Evolutionary conservation across 345 rosid genomes (phyloP), one percentile per base, ranked within the genome.

Genomic region (Citropsis articulata): DNA sequence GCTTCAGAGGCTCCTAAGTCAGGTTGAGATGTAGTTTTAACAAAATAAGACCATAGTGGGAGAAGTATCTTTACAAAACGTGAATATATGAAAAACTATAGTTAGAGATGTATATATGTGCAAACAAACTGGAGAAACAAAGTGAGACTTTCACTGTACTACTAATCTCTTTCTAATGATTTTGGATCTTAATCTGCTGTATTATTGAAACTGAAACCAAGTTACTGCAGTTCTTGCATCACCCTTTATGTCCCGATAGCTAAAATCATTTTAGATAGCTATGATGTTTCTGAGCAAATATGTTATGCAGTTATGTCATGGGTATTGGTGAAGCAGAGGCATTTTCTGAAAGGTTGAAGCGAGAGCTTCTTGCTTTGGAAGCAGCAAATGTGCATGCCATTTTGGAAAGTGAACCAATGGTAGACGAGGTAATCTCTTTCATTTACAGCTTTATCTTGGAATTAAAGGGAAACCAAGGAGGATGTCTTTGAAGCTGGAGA

Each of bases 331-430:
- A 96, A 86, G 99, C 98, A 69, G 98, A 92, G 88, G 99, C 94
- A 70, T 96, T 94, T 86, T 96, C 99, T 77, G 99, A 96, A 87
- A 91, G 98, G 84, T 86, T 96, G 85, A 96, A 90, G 91, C 89
- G 99, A 75, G 98, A 96, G 87, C 96, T 95, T 86, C 98, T 85
- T 77, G 99, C 99, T 31, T 86, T 96, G 77, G 99, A 96, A 89
- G 99, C 99, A 21, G 99, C 99, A 78, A 96, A 96, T 76, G 98
- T 96, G 79, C 99, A 96, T 89, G 99, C 98, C 82, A 92, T 92
- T 83, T 83, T 96, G 90, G 99, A 96, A 89, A 96, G 90, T 84
- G 98, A 91, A 87, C 98, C 98, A 31, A 76, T 96, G 83, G 87
- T 96, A 81, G 98, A 94, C 27, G 95, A 92, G 92, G 98, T 96